Evolutionary conservation across 306 rosid species (phyloP).

Genomic region (Rosa multiflora): DNA sequence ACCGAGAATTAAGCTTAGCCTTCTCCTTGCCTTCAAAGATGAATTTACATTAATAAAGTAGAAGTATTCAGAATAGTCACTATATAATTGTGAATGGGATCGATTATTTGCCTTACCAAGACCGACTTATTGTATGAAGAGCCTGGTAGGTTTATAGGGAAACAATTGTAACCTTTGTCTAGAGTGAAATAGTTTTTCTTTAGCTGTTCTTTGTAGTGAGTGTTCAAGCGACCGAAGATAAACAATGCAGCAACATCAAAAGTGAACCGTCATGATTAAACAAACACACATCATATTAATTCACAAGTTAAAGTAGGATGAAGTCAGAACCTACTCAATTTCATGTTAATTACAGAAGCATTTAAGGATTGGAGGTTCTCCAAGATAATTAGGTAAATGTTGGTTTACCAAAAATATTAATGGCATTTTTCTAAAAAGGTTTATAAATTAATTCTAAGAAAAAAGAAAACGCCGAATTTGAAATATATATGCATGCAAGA

Average conservation of each 20-base stretch:
- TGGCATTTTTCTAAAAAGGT: too few relatives aligned
- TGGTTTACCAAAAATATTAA: too few relatives aligned
- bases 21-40: slow-evolving; percentile 27
- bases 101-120: slow-evolving; percentile 15
- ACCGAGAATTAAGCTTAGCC: slow-evolving; percentile 9
- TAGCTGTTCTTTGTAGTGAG: slow-evolving; percentile 15
- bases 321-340: too few relatives aligned
- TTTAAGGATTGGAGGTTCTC: too few relatives aligned
- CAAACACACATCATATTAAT: too few relatives aligned
- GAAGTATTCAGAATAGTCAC: too few relatives aligned
- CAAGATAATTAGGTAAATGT: too few relatives aligned
- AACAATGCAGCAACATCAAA: slow-evolving; percentile 26
- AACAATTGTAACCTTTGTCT: slow-evolving; percentile 35
- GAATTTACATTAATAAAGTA: neutral
- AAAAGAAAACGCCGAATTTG: too few relatives aligned
- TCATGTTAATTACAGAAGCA: too few relatives aligned
- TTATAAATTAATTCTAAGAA: too few relatives aligned
- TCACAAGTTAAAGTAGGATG: too few relatives aligned
- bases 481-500: too few relatives aligned
- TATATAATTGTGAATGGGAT: neutral
- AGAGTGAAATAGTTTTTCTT: slow-evolving; percentile 18
- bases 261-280: slow-evolving; percentile 12
- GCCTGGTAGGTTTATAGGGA: slow-evolving; percentile 22
- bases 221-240: slow-evolving; percentile 21
- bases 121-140: slow-evolving; percentile 21